phyloP scores from a whole-genome alignment of 306 rosid species.

The Citrullus amarus region DNA sequence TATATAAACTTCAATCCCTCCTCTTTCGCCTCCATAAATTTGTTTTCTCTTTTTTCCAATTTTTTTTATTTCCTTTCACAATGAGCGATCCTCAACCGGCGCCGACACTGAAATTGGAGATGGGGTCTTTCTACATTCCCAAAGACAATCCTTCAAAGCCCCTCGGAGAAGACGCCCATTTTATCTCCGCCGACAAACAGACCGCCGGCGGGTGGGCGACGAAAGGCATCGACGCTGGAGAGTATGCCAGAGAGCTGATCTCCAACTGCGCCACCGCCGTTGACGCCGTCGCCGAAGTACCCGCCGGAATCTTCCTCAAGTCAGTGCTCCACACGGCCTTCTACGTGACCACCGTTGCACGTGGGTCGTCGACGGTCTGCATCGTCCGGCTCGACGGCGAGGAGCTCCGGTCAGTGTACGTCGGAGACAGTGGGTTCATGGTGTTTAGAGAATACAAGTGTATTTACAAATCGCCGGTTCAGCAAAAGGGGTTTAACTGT shows the following conservation, averaged over 20 bases:
- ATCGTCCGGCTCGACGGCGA: background rate
- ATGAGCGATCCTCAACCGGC: background rate
- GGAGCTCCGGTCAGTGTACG: background rate
- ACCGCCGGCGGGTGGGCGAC: background rate
- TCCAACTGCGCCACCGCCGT: background rate
- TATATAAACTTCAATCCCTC: no score
- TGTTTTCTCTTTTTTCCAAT: no score
- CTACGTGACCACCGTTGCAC: background rate
- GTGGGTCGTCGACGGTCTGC: background rate
- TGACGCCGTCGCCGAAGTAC: background rate
- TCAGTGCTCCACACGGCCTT: background rate
- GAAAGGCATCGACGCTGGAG: background rate
- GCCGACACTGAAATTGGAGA: background rate
- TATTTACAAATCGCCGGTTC: background rate
- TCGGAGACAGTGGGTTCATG: background rate
- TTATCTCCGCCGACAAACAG: background rate
- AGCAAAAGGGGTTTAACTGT: background rate
- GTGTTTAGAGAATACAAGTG: background rate
- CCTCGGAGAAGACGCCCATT: background rate
- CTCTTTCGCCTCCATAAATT: no score
- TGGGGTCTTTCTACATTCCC: background rate
- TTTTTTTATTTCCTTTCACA: background rate
- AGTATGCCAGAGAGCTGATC: background rate
- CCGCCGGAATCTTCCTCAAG: background rate
- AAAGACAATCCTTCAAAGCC: background rate